Conservation (phyloP, 345 rosid genomes). For the Salix brachista region DNA sequence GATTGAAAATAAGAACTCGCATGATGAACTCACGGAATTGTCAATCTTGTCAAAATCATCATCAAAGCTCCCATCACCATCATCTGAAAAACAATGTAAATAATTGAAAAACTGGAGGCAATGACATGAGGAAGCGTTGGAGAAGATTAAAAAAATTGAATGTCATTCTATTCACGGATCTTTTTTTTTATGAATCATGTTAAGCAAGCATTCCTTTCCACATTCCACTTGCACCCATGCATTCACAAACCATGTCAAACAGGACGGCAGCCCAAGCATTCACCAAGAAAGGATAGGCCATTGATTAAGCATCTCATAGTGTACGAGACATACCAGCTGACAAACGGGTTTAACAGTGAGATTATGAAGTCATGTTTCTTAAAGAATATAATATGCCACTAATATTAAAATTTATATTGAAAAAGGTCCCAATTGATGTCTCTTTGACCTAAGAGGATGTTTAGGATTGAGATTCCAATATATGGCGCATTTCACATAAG, state of each 20-base stretch:
- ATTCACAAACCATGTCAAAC: not conserved
- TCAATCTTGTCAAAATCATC: slow-evolving; percentile 94
- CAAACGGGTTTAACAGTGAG: not conserved
- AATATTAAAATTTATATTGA: not conserved
- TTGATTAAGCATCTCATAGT: not conserved
- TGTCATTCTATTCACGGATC: not conserved
- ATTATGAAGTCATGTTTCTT: not conserved
- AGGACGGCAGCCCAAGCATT: not conserved
- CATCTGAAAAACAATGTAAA: slow-evolving; percentile 44
- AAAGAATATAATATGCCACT: not conserved
- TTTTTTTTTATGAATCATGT: not conserved
- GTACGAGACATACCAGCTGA: not conserved
- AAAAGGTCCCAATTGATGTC: not conserved
- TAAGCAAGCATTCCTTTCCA: not conserved
- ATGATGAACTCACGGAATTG: slow-evolving; percentile 59
- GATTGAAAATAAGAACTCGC: not conserved
- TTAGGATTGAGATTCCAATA: not conserved
- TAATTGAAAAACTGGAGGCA: slow-evolving; percentile 6
- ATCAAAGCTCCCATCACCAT: slow-evolving; percentile 55
- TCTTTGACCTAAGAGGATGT: not conserved
- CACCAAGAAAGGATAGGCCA: not conserved
- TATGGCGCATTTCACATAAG: not conserved
- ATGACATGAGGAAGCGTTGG: not conserved
- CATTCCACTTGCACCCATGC: not conserved
- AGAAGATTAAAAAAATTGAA: not conserved